Base-by-base conservation (phyloP, 2,329 filamentous ascomycete genomes). In the Westerdykella sp. region DNA sequence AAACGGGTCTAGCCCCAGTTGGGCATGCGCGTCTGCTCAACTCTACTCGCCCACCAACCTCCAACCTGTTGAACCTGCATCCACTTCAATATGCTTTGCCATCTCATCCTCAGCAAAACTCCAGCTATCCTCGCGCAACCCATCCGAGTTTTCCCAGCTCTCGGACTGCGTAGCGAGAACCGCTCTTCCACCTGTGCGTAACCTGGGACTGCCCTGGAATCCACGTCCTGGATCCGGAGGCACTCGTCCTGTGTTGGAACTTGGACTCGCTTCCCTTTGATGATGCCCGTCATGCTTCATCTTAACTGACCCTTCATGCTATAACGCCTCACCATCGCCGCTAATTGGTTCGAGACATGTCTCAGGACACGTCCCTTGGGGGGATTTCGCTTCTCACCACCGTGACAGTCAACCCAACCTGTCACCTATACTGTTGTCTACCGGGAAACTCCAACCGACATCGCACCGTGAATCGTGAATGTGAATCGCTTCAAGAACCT, bases 1-100 rank as follows among this genome's bases (percentile, higher is more conserved):
- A 65, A 64, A 65, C 62, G 37, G 46, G 47, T 10, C 54, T 57
- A 54, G 34, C 32, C 48, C 49, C 37, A 40, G 50, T 25, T 34
- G 40, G 42, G 42, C 16, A 25, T 21, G 18, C 18, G 18, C 18
- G 18, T 21, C 18, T 21, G 6, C 18, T 21, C 34, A 30, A 39
- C 47, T 60, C 57, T 62, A 53, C 49, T 62, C 59, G 59, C 59
- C 58, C 32, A 35, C 16, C n/a, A 28, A 21, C 18, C 18, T 21
- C 18, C 25, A 18, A 35, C 32, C 7, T 35, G 10, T 21, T 6
- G 4, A 18, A 35, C 32, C 7, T 35, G 10, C 32, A 14, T n/a
- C 32, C 30, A 13, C 30, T 32, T 21, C 18, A 28, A 28, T 28
- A 7, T 12, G 25, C 25, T 9, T 12, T 28, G 25, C 15, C 43